phyloP scores from a whole-genome alignment of 2,329 filamentous ascomycete species.

The Stachybotrys echinatus region DNA sequence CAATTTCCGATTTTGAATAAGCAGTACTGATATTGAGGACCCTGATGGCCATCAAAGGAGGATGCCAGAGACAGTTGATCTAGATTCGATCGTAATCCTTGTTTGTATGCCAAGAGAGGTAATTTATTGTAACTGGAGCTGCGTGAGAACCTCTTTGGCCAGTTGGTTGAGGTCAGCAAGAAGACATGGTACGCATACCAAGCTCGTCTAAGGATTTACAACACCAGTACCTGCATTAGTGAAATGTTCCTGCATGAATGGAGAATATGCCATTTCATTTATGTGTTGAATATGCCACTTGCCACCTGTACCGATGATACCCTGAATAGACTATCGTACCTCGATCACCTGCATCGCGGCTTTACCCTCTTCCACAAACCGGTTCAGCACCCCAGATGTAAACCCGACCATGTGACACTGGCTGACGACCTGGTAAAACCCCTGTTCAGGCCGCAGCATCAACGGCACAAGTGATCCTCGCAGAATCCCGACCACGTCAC shows the following conservation, averaged over 20 bases:
- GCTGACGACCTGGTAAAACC: neutral
- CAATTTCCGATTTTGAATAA: too few species aligned
- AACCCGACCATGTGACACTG: neutral
- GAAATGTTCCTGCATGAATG: neutral
- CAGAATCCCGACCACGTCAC: neutral
- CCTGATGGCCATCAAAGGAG: neutral
- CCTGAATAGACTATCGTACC: neutral
- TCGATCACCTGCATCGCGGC: neutral
- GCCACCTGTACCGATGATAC: too few species aligned
- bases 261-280: too few species aligned
- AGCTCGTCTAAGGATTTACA: neutral
- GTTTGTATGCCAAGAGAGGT: neutral
- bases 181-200: neutral
- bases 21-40: neutral
- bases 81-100: too few species aligned
- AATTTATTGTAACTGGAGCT: neutral
- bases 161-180: neutral
- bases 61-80: too few species aligned
- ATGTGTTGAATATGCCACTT: too few species aligned
- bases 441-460: neutral
- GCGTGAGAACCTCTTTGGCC: neutral
- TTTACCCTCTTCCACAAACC: neutral
- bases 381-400: neutral
- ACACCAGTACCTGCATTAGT: neutral
- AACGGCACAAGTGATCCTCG: neutral